Evolutionary conservation across 805 yeast species (phyloP).

Genomic region (Lipomyces spencermartinsiae): DNA sequence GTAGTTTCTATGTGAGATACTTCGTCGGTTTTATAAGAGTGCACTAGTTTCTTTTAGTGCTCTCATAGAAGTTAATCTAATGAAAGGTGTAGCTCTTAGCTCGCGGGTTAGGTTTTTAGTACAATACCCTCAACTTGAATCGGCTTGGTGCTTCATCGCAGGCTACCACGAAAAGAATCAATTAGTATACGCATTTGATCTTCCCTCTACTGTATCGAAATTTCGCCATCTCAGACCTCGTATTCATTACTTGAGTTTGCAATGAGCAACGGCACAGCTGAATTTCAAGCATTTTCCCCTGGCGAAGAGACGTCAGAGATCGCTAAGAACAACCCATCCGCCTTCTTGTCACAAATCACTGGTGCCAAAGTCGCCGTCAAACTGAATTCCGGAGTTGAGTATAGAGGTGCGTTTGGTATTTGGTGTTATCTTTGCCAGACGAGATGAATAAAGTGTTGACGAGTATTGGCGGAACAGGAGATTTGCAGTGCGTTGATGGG

Average conservation of each 20-base stretch:
- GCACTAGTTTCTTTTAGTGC: not conserved
- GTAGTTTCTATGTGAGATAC: not conserved
- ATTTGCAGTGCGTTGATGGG: slow-evolving; percentile 89
- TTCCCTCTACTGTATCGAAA: not conserved
- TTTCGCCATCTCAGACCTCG: not conserved
- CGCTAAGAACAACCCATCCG: slow-evolving; percentile 56
- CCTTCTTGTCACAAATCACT: slow-evolving; percentile 76
- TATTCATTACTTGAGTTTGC: not conserved
- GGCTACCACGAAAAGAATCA: too few relatives aligned
- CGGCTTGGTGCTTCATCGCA: too few relatives aligned
- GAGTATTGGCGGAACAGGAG: slow-evolving; percentile 45
- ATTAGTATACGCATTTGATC: not conserved
- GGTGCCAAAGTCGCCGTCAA: slow-evolving; percentile 84
- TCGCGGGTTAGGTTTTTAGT: not conserved
- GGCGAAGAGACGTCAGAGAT: slow-evolving; percentile 10
- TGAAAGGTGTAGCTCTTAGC: too few relatives aligned
- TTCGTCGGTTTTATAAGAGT: not conserved
- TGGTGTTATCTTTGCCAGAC: not conserved
- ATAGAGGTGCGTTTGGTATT: slow-evolving; percentile 57
- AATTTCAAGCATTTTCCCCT: slow-evolving; percentile 14
- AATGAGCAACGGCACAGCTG: slow-evolving; percentile 6
- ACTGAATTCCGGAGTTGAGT: slow-evolving; percentile 85
- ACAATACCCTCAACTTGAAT: not conserved
- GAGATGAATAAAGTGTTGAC: not conserved
- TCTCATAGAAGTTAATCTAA: not conserved